Percentiles rank a stretch among this genome's conserved stretches.
Conservation (phyloP, 1,284 basidiomycete species). For the Sanguinoderma infundibulare region DNA sequence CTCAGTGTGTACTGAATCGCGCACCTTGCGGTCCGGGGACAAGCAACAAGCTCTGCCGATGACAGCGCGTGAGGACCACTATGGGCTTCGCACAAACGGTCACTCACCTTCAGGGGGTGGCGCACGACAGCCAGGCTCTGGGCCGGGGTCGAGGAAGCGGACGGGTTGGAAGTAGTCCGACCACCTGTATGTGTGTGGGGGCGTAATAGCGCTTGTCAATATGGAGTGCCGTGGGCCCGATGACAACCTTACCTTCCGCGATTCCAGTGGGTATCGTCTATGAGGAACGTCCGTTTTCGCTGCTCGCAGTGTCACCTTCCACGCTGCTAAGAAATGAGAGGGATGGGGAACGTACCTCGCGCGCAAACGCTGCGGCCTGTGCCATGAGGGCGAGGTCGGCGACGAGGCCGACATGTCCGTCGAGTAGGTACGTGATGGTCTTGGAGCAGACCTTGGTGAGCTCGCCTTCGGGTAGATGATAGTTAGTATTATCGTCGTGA, state of each 20-base stretch:
- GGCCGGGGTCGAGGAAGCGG: slow-evolving; percentile 59
- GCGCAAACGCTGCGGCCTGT: slow-evolving; percentile 65
- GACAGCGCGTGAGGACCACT: background rate
- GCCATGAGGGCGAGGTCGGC: slow-evolving; percentile 69
- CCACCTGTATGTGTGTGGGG: slow-evolving; percentile 50
- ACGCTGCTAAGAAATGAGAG: background rate
- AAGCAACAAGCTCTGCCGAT: slow-evolving; percentile 67
- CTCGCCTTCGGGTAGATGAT: slow-evolving; percentile 38
- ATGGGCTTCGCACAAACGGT: background rate
- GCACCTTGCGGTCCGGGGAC: slow-evolving; percentile 66
- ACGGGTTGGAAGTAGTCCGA: slow-evolving; percentile 66
- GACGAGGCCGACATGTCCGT: slow-evolving; percentile 63
- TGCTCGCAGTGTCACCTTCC: slow-evolving; percentile 24
- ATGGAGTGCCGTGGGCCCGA: background rate
- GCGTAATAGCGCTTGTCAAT: background rate
- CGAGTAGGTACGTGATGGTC: slow-evolving; percentile 73
- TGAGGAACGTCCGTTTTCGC: slow-evolving; percentile 40
- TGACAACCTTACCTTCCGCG: slow-evolving; percentile 58
- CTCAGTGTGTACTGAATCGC: slow-evolving; percentile 3
- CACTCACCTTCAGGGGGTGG: slow-evolving; percentile 63
- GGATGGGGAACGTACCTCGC: slow-evolving; percentile 50
- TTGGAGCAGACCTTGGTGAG: slow-evolving; percentile 50
- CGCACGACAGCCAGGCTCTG: slow-evolving; percentile 62
- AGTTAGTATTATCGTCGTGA: slow-evolving; percentile 40
- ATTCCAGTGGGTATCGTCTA: slow-evolving; percentile 61